These are phyloP conservation scores for Isabelozyma gotoi DNA, from an alignment of 805 yeast genomes.

Conservation along the genomic window DNA sequence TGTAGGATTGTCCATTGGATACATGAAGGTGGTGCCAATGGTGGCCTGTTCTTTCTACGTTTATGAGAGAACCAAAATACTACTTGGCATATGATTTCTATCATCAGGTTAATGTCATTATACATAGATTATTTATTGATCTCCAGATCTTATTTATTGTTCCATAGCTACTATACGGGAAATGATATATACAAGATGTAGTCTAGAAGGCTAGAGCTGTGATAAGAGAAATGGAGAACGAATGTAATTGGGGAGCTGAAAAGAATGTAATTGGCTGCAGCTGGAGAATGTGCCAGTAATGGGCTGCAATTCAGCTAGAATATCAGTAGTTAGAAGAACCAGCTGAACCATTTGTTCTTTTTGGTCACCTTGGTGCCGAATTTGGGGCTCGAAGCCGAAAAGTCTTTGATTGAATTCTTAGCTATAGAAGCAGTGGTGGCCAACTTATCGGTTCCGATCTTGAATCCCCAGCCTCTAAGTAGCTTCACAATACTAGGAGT, in stretches of 20 bases:
- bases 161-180: too few relatives aligned
- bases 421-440: slow-evolving; percentile 38
- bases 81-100: slow-evolving; percentile 59
- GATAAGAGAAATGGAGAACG: too few relatives aligned
- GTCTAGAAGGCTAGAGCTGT: too few relatives aligned
- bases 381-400: slow-evolving; percentile 44
- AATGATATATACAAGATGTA: too few relatives aligned
- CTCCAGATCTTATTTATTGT: too few relatives aligned
- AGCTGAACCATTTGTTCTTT: slow-evolving; percentile 57
- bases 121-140: slow-evolving; percentile 1
- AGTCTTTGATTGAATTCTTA: slow-evolving; percentile 31
- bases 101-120: neutral
- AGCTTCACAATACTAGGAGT: slow-evolving; percentile 75
- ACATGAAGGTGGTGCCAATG: slow-evolving; percentile 94
- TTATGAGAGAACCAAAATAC: slow-evolving; percentile 79
- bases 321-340: slow-evolving; percentile 46
- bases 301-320: slow-evolving; percentile 1
- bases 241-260: too few relatives aligned
- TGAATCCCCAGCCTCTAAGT: slow-evolving; percentile 77
- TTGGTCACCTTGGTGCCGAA: slow-evolving; percentile 55
- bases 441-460: slow-evolving; percentile 56
- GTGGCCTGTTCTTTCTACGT: slow-evolving; percentile 94
- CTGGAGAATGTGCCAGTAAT: neutral
- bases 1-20: slow-evolving; percentile 94
- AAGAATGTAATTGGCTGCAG: too few relatives aligned